Base-by-base conservation (phyloP, 2,329 filamentous ascomycete genomes). In the Dryadomyces quercivorus region DNA sequence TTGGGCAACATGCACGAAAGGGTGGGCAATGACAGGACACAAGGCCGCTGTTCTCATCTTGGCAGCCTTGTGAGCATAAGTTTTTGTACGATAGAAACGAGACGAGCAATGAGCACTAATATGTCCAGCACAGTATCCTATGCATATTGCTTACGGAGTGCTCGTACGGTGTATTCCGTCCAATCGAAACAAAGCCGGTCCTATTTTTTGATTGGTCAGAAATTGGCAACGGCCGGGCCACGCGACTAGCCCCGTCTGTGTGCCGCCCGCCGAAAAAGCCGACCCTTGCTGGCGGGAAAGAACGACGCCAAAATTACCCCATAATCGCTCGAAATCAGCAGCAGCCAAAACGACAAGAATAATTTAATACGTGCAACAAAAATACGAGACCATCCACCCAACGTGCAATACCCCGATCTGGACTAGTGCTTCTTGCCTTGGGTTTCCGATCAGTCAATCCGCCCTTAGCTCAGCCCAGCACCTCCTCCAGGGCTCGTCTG, bases 161-260 rank as follows among this genome's bases (percentile, higher is more conserved):
- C 38, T 42, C 38, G n/a, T n/a, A 45, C 26, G 4, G 4, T 8
- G 26, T 31, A 31, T 8, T 31, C 26, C 26, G 26, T 5, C 26
- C 26, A 31, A 31, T 31, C 4, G 26, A 31, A 31, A 31, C 4
- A 31, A 31, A 31, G 26, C 26, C 26, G 26, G 26, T 31, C 26
- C 26, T 31, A 20, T 18, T 58, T 58, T 58, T 36, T 58, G 53
- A 58, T 58, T 58, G 57, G 57, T 20, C 51, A 40, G 51, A 57
- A 54, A 57, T 51, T 36, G 12, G 21, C 13, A n/a, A 16, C 34
- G 53, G 40, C 47, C 48, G 53, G 53, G 21, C 48, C 53, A 51
- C 6, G 3, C 15, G 48, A 18, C 48, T 20, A 42, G 48, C 26
- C 26, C 26, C 26, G 26, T 31, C 26, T 31, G 26, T 18, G 16